Percentiles rank a stretch among this genome's conserved stretches.
Conservation (phyloP, 176 grass and related monocot genomes). For the Aegilops umbellulata region DNA sequence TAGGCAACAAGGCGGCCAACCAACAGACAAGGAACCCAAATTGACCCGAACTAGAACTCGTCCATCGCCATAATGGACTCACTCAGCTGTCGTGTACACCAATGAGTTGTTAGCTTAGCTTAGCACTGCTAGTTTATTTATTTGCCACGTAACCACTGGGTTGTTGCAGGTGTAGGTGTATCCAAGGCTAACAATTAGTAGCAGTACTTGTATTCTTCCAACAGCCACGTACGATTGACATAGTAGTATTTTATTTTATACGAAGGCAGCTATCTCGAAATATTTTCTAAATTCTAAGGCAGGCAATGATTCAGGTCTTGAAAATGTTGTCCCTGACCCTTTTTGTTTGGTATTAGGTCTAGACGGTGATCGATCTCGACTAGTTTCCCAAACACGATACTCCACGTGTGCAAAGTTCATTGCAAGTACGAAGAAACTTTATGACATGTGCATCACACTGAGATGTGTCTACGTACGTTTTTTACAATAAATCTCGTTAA, state of each 20-base stretch:
- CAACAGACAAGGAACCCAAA: background rate
- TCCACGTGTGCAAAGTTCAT: background rate
- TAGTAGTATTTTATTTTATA: background rate
- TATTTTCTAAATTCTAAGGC: slow-evolving; percentile 3
- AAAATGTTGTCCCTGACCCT: background rate
- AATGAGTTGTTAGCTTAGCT: background rate
- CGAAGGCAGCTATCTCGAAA: background rate
- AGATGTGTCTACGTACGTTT: background rate
- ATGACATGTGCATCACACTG: background rate
- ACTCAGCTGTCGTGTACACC: background rate
- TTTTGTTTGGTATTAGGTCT: slow-evolving; percentile 35
- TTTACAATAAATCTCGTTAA: background rate
- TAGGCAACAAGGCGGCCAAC: background rate
- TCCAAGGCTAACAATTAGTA: background rate
- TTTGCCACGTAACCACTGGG: background rate
- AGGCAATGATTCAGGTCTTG: background rate
- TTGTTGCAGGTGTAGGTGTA: background rate
- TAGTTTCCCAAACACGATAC: background rate
- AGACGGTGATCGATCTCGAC: slow-evolving; percentile 22
- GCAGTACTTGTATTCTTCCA: background rate
- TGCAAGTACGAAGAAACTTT: background rate
- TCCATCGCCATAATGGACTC: background rate
- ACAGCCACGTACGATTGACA: background rate
- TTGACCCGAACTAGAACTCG: background rate
- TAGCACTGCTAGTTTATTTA: background rate